Evolutionary conservation across 2,329 filamentous ascomycete species (phyloP).

Genomic region (Diaporthe aspalathi): DNA sequence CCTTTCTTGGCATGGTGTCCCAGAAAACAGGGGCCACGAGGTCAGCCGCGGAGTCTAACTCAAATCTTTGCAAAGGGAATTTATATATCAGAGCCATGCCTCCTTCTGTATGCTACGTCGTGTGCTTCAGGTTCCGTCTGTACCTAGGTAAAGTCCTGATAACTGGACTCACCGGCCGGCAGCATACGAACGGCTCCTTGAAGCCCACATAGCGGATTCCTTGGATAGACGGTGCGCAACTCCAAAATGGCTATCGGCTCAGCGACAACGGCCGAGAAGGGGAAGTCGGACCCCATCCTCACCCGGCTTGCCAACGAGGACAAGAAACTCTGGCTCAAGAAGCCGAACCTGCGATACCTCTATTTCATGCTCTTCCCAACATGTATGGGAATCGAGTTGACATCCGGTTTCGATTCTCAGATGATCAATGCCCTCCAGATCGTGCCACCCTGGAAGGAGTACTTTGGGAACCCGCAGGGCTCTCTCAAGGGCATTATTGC

Average conservation of each 20-base stretch:
- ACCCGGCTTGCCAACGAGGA: constrained; percentile 53
- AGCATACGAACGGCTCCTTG: not conserved
- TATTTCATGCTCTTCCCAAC: constrained; percentile 70
- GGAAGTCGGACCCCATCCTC: constrained; percentile 42
- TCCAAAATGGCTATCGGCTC: constrained; percentile 31
- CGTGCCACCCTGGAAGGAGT: constrained; percentile 51
- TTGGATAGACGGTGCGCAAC: not conserved
- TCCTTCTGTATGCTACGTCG: not conserved
- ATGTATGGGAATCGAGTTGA: constrained; percentile 70
- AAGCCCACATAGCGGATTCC: not conserved
- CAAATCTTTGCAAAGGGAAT: not conserved
- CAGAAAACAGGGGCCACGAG: constrained; percentile 25
- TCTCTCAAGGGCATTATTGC: constrained; percentile 65
- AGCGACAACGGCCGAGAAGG: constrained; percentile 33
- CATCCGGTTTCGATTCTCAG: constrained; percentile 59
- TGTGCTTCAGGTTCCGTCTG: not conserved
- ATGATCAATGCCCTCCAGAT: constrained; percentile 59
- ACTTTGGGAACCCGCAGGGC: constrained; percentile 58
- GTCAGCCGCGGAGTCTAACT: constrained; percentile 5
- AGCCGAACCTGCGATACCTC: constrained; percentile 67
- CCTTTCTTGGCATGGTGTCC: constrained; percentile 12
- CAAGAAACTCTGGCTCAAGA: constrained; percentile 64
- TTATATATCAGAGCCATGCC: constrained; percentile 15
- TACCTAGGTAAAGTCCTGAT: not conserved
- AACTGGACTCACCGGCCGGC: not conserved